Percentiles rank a stretch among this genome's conserved stretches.
These are phyloP conservation scores for Phytophthora pistaciae DNA, from an alignment of 352 stramenopile genomes.

Conservation along the genomic window DNA sequence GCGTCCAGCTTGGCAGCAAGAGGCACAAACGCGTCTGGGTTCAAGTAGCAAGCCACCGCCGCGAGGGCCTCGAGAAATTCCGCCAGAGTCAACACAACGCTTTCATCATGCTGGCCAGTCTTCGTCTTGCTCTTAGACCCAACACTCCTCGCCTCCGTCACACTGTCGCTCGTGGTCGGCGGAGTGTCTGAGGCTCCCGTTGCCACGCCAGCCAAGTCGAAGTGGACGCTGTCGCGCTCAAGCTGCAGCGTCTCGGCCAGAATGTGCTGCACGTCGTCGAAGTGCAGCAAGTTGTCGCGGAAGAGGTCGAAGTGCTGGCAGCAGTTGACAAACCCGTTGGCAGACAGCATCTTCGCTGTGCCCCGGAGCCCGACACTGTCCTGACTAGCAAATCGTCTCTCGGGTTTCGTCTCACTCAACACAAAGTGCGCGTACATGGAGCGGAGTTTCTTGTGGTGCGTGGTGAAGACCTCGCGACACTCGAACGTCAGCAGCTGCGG, in stretches of 20 bases:
- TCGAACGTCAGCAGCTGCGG: slow-evolving; percentile 52
- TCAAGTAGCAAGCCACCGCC: slow-evolving; percentile 68
- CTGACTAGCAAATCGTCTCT: slow-evolving; percentile 5
- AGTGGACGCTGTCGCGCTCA: slow-evolving; percentile 64
- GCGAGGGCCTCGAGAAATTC: slow-evolving; percentile 71
- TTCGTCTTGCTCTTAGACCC: slow-evolving; percentile 16
- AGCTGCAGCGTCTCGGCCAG: slow-evolving; percentile 68
- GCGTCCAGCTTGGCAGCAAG: slow-evolving; percentile 64
- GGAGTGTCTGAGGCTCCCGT: not conserved
- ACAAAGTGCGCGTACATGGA: slow-evolving; percentile 59
- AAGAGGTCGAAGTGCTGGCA: slow-evolving; percentile 67
- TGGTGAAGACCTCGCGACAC: slow-evolving; percentile 61
- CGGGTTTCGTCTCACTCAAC: slow-evolving; percentile 12
- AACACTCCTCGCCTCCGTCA: not conserved
- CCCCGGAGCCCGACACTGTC: slow-evolving; percentile 15
- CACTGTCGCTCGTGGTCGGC: not conserved
- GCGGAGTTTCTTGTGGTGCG: slow-evolving; percentile 56
- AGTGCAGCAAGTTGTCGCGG: slow-evolving; percentile 64
- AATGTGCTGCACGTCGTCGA: slow-evolving; percentile 72
- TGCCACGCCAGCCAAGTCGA: slow-evolving; percentile 18
- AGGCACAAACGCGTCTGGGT: slow-evolving; percentile 67
- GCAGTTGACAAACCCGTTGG: slow-evolving; percentile 52
- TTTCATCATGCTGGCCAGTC: slow-evolving; percentile 17
- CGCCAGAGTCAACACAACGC: slow-evolving; percentile 58
- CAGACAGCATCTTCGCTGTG: slow-evolving; percentile 50